These are phyloP conservation scores for Gonapodya sp. DNA, from an alignment of 192 early-diverging fungal genomes.

Conservation along the genomic window DNA sequence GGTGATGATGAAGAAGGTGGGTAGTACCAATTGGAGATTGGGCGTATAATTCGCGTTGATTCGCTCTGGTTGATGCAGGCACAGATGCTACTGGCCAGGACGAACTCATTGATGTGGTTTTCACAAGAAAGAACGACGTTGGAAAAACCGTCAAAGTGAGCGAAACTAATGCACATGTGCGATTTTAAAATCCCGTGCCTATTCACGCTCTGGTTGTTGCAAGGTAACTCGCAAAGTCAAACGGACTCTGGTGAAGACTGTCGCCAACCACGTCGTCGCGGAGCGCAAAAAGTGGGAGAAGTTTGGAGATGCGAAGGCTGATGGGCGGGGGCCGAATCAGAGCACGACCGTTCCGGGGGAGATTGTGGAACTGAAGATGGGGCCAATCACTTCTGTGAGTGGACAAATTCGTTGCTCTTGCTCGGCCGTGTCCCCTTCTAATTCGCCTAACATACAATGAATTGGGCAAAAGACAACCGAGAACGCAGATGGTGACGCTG, in stretches of 20 bases:
- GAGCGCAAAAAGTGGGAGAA: conserved; percentile 65
- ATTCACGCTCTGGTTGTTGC: background rate
- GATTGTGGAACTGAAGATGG: conserved; percentile 76
- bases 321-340: conserved; percentile 72
- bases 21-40: background rate
- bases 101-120: background rate
- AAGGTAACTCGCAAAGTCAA: conserved; percentile 72
- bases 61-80: background rate
- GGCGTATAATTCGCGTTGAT: background rate
- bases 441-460: no score
- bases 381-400: conserved; percentile 35
- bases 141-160: background rate
- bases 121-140: background rate
- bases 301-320: conserved; percentile 78
- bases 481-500: conserved; percentile 54
- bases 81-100: background rate
- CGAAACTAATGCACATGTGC: background rate
- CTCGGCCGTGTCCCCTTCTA: no score
- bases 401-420: background rate
- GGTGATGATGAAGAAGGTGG: background rate
- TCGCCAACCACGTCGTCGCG: conserved; percentile 19
- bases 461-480: background rate
- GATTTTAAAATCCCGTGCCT: background rate
- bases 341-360: conserved; percentile 84
- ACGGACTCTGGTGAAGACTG: conserved; percentile 48